A percentile compares a stretch with the other conserved stretches of the same genome.
These are phyloP conservation scores for Dryas integrifolia DNA, from an alignment of 331 rosid genomes.

Conservation along the genomic window DNA sequence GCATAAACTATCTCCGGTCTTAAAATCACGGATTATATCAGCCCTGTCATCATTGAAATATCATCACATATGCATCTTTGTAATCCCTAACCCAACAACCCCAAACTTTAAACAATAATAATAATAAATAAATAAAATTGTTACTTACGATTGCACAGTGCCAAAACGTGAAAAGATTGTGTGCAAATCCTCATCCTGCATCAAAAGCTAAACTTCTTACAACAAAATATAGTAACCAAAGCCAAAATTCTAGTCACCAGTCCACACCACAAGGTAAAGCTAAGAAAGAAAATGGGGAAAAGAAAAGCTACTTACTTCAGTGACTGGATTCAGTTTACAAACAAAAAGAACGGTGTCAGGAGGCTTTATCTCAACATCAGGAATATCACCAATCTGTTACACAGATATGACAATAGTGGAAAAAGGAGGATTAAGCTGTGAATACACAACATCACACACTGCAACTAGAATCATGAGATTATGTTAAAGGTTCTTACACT, in stretches of 20 bases:
- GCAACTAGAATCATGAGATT: constrained; percentile 17
- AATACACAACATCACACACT: background rate
- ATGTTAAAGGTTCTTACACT: constrained; percentile 58
- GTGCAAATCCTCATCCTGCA: constrained; percentile 89
- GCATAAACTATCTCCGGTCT: constrained; percentile 94
- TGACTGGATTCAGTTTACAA: constrained; percentile 93
- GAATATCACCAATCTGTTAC: constrained; percentile 89
- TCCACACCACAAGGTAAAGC: background rate
- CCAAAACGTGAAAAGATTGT: constrained; percentile 96
- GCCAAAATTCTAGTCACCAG: background rate
- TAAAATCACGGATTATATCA: constrained; percentile 84
- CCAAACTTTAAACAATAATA: background rate
- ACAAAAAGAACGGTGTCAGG: constrained; percentile 89
- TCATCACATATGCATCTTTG: constrained; percentile 30
- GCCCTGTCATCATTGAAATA: constrained; percentile 56
- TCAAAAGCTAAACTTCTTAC: constrained; percentile 16
- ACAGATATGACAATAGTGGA: background rate
- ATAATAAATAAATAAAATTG: constrained; percentile 16
- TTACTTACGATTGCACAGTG: constrained; percentile 68
- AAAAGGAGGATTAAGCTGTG: constrained; percentile 3
- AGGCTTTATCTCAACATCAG: constrained; percentile 94
- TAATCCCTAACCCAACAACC: constrained; percentile 2
- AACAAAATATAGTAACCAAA: background rate
- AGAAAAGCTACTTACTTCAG: constrained; percentile 59
- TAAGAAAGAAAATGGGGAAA: background rate